Evolutionary conservation across 768 basidiomycete species (phyloP).

Genomic region (Trametopsis cervina): DNA sequence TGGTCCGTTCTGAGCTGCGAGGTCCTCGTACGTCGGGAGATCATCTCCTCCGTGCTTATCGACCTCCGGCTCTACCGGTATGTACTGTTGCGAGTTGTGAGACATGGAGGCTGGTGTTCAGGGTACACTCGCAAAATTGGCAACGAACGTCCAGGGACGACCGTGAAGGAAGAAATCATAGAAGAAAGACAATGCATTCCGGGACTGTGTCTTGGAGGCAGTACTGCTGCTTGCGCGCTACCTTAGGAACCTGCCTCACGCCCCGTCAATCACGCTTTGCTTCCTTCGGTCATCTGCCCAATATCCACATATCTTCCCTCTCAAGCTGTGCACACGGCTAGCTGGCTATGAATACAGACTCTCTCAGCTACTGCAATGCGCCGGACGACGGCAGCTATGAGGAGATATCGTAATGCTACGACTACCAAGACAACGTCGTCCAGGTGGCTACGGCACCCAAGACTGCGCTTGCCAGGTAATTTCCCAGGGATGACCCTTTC

Average conservation of each 20-base stretch:
- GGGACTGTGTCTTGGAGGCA: constrained; percentile 4
- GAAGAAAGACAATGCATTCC: constrained; percentile 5
- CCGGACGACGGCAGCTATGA: no score
- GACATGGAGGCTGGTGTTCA: constrained; percentile 7
- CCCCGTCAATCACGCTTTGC: no score
- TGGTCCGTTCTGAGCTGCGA: constrained; percentile 68
- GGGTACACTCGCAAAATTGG: constrained; percentile 5
- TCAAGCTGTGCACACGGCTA: no score
- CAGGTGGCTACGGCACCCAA: constrained; percentile 56
- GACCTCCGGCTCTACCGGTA: constrained; percentile 28
- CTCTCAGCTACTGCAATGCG: no score
- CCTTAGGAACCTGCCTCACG: no score
- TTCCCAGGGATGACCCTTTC: constrained; percentile 13
- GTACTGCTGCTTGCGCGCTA: constrained; percentile 1
- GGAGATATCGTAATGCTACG: no score
- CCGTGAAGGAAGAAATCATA: constrained; percentile 4
- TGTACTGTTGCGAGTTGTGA: constrained; percentile 2
- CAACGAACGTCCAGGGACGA: constrained; percentile 6
- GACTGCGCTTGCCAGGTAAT: constrained; percentile 48
- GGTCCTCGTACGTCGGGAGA: constrained; percentile 75
- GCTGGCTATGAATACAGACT: no score
- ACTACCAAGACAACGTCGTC: constrained; percentile 46
- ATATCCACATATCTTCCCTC: no score
- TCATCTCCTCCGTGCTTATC: constrained; percentile 41
- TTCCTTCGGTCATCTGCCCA: no score